phyloP scores from a whole-genome alignment of 176 grass and related monocot species.

The Avena sativa region DNA sequence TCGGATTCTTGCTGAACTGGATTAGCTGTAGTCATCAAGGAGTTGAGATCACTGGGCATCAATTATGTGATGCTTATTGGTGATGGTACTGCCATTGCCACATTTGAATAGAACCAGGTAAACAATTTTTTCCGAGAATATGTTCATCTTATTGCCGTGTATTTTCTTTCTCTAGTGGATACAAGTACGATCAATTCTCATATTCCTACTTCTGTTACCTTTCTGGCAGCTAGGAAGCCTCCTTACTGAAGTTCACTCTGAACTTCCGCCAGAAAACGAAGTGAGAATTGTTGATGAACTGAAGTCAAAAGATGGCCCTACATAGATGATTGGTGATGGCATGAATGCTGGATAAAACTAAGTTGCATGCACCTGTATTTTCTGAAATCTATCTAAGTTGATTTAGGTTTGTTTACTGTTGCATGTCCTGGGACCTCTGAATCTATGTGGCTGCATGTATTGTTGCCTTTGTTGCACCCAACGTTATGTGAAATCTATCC shows the following conservation, averaged over 20 bases:
- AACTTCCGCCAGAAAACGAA: conserved; percentile 91
- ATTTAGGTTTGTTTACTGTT: too few relatives aligned
- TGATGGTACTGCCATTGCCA: conserved; percentile 71
- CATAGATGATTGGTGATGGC: conserved; percentile 90
- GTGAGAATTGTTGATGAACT: conserved; percentile 77
- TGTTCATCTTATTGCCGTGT: too few relatives aligned
- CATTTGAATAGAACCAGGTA: conserved; percentile 86
- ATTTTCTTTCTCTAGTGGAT: too few relatives aligned
- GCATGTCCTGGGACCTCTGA: too few relatives aligned
- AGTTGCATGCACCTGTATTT: too few relatives aligned
- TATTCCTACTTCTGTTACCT: too few relatives aligned
- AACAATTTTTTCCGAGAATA: not conserved
- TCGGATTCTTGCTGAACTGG: conserved; percentile 87
- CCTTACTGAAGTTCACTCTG: conserved; percentile 72
- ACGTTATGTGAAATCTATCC: too few relatives aligned
- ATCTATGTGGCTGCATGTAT: too few relatives aligned
- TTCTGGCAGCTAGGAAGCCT: conserved; percentile 64
- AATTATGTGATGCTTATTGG: conserved; percentile 94
- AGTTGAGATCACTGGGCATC: conserved; percentile 78
- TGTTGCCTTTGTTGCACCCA: too few relatives aligned
- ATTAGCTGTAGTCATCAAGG: conserved; percentile 70
- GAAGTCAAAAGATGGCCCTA: conserved; percentile 64
- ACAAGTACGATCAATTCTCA: too few relatives aligned
- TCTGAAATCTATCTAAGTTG: too few relatives aligned
- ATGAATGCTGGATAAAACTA: conserved; percentile 68